Evolutionary conservation across 176 grass and related monocot species (phyloP), one percentile per base, ranked within the genome.

Genomic region (Oryza glumipatula): DNA sequence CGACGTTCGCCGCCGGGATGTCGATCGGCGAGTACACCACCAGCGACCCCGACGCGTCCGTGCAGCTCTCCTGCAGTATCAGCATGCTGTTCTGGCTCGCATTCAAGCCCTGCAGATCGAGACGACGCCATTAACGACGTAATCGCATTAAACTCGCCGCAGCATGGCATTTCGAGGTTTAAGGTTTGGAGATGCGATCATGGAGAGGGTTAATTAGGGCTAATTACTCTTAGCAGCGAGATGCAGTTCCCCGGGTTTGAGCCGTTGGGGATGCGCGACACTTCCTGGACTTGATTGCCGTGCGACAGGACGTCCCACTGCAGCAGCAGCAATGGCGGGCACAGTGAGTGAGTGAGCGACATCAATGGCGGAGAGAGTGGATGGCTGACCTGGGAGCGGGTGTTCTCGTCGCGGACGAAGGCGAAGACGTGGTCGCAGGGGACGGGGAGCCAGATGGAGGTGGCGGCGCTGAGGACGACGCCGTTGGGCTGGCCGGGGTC

Each of bases 31-130:
- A 86, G 72, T 94, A 89, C 56, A 96, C 92, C 26, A 99, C 91
- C 35, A 96, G 49, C 13, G 97, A 91, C 3, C 90, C 94, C 9
- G 88, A 91, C 74, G 88, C 78, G 38, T 99, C 97, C 11, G 91
- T 96, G 90, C 86, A 92, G 91, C 91, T 94, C 94, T 99, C 97
- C 86, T 99, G 97, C 5, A 99, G 86, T 81, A 96, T 94, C 77
- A 99, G 89, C 90, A 91, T 96, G 88, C 24, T 89, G 77, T 91
- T 94, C 81, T 94, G 91, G 81, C 80, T 92, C 19, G 90, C 15
- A 58, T 89, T 89, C 41, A 92, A 52, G 3, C 88, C 88, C 96
- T 99, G 65, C 64, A 32, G 4, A 30, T 30, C 28, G 28, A 30
- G 28, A 30, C 28, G 28, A 46, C 58, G 33, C 36, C 65, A 61